A percentile compares a stretch with the other conserved stretches of the same genome.
Evolutionary conservation across 768 basidiomycete species (phyloP).

Genomic region (Trichaptum fuscoviolaceum): DNA sequence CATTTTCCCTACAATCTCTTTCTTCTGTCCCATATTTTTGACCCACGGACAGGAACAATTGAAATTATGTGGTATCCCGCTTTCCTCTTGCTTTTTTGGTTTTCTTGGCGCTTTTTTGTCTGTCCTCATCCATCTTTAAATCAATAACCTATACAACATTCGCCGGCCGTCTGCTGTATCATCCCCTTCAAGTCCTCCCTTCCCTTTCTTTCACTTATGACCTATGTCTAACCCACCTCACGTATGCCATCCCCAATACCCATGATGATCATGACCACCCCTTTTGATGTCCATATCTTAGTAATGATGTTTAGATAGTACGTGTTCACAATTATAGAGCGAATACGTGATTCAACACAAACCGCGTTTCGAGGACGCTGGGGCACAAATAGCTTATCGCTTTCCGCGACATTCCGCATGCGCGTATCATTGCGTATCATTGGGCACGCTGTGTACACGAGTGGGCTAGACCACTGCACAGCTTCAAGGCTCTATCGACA

Average conservation of each 20-base stretch:
- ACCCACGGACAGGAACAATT: neutral
- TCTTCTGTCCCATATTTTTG: neutral
- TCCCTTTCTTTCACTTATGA: neutral
- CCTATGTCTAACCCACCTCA: neutral
- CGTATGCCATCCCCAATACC: neutral
- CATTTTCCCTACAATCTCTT: neutral
- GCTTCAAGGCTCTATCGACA: neutral
- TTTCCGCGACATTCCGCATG: neutral
- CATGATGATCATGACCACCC: neutral
- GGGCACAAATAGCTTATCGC: neutral
- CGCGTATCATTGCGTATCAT: neutral
- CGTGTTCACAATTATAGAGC: neutral
- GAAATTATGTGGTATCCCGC: slow-evolving; percentile 1
- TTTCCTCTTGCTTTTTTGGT: neutral
- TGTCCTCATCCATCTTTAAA: neutral
- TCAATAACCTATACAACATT: neutral
- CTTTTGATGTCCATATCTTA: neutral
- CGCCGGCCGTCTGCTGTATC: neutral
- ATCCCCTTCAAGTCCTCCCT: neutral
- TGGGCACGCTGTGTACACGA: neutral
- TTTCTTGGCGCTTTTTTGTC: neutral
- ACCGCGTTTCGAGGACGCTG: too few species aligned
- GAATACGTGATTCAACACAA: neutral
- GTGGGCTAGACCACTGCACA: neutral
- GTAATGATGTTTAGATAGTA: neutral